Evolutionary conservation across 176 grass and related monocot genomes (phyloP).

Genomic region (Oryza coarctata): DNA sequence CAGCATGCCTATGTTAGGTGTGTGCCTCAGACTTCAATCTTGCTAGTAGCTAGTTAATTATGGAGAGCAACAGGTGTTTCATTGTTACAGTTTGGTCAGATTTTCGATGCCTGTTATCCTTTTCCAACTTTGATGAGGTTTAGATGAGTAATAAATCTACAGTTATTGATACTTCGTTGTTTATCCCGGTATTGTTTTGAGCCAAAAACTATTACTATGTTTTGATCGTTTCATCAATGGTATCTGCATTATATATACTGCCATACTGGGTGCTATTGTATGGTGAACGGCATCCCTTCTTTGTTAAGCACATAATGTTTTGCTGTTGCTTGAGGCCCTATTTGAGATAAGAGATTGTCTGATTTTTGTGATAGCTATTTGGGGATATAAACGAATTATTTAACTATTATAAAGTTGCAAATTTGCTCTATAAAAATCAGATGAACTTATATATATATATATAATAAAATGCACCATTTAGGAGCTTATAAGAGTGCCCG

Average conservation of each 20-base stretch:
- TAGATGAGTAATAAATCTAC: not conserved
- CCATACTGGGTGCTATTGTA: not conserved
- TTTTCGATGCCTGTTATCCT: slow-evolving; percentile 18
- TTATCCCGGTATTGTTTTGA: not conserved
- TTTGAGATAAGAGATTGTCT: too few relatives aligned
- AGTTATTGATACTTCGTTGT: slow-evolving; percentile 25
- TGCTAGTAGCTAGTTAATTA: slow-evolving; percentile 20
- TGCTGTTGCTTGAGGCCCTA: too few relatives aligned
- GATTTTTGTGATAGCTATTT: too few relatives aligned
- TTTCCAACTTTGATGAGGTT: slow-evolving; percentile 31
- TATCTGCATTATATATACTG: not conserved
- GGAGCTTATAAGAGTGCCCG: too few relatives aligned
- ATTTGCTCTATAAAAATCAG: too few relatives aligned
- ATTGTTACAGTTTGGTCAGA: slow-evolving; percentile 28
- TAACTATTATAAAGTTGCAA: too few relatives aligned
- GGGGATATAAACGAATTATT: too few relatives aligned
- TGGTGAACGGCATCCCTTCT: not conserved
- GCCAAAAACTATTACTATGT: not conserved
- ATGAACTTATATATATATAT: too few relatives aligned
- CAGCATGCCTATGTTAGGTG: not conserved
- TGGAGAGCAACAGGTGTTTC: slow-evolving; percentile 33
- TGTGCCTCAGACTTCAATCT: slow-evolving; percentile 20
- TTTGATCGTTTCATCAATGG: not conserved
- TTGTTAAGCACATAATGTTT: not conserved
- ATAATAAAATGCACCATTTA: too few relatives aligned